These are phyloP conservation scores for Aspergillus panamensis DNA, from an alignment of 495 filamentous ascomycete genomes.

Conservation along the genomic window DNA sequence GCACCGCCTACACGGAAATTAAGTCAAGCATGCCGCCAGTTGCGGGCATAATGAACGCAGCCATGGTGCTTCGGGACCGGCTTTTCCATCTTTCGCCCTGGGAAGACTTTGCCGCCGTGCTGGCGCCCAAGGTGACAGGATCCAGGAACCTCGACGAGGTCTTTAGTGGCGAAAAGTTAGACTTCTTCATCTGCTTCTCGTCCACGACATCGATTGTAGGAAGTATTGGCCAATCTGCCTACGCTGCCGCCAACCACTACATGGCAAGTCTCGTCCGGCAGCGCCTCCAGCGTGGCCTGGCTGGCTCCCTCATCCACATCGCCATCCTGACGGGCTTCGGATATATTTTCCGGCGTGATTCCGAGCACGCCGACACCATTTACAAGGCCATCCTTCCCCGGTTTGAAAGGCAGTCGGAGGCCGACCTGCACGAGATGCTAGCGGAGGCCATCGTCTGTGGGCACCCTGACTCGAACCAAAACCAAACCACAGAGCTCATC, in stretches of 20 bases:
- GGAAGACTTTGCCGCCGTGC: conserved; percentile 7
- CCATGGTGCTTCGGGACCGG: conserved; percentile 30
- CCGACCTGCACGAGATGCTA: too few relatives aligned
- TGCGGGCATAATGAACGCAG: conserved; percentile 47
- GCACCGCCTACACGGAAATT: background rate
- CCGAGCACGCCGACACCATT: too few relatives aligned
- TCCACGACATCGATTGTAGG: conserved; percentile 52
- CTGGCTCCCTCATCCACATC: conserved; percentile 18
- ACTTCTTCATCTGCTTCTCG: conserved; percentile 57
- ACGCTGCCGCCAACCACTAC: conserved; percentile 57
- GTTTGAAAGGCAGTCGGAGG: conserved; percentile 7
- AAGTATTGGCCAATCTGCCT: conserved; percentile 54
- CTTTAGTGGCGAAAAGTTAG: conserved; percentile 20
- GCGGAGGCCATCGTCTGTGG: too few relatives aligned
- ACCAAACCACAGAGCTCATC: too few relatives aligned
- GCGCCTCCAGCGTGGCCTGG: conserved; percentile 29
- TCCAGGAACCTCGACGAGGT: conserved; percentile 6
- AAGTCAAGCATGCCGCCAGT: conserved; percentile 35
- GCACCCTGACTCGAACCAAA: too few relatives aligned
- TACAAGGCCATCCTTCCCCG: background rate
- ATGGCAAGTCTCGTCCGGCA: conserved; percentile 31
- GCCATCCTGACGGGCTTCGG: background rate
- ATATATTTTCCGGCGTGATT: too few relatives aligned
- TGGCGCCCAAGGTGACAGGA: conserved; percentile 16
- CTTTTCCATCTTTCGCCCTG: conserved; percentile 10